phyloP scores from a whole-genome alignment of 805 yeast species.

The Candida qinlingensis region DNA sequence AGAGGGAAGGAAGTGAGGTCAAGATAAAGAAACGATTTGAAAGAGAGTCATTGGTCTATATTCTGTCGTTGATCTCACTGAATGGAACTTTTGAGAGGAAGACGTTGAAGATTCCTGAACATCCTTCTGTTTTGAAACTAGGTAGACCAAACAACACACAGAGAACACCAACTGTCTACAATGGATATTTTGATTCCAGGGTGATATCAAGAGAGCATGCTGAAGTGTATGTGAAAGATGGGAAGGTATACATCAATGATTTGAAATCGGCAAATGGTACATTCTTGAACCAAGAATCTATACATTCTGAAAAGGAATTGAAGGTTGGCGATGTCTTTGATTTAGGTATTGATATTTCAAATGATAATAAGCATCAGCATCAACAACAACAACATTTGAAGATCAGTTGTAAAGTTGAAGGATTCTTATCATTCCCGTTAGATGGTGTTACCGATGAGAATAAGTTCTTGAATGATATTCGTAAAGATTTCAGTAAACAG shows the following conservation, averaged over 20 bases:
- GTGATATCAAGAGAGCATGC: constrained; percentile 95
- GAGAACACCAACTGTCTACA: constrained; percentile 53
- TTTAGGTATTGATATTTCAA: constrained; percentile 84
- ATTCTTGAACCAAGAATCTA: constrained; percentile 71
- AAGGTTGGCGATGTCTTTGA: constrained; percentile 84
- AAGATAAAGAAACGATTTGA: background rate
- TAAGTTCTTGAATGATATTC: constrained; percentile 6
- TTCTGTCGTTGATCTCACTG: constrained; percentile 68
- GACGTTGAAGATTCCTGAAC: constrained; percentile 69
- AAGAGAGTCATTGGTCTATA: constrained; percentile 36
- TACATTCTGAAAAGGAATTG: constrained; percentile 55
- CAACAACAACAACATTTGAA: constrained; percentile 67
- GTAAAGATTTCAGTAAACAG: constrained; percentile 5
- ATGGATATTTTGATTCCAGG: constrained; percentile 92
- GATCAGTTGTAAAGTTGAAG: constrained; percentile 78
- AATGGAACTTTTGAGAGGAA: constrained; percentile 82
- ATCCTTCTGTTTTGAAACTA: constrained; percentile 77
- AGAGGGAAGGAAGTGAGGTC: background rate
- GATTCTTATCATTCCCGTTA: constrained; percentile 47
- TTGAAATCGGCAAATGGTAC: constrained; percentile 93
- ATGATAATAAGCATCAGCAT: constrained; percentile 38
- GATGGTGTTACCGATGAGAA: constrained; percentile 24
- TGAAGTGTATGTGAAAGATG: constrained; percentile 72
- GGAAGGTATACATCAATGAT: constrained; percentile 74
- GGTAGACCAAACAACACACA: constrained; percentile 80